phyloP scores from a whole-genome alignment of 352 stramenopile species.

The Lagenidium sp. region DNA sequence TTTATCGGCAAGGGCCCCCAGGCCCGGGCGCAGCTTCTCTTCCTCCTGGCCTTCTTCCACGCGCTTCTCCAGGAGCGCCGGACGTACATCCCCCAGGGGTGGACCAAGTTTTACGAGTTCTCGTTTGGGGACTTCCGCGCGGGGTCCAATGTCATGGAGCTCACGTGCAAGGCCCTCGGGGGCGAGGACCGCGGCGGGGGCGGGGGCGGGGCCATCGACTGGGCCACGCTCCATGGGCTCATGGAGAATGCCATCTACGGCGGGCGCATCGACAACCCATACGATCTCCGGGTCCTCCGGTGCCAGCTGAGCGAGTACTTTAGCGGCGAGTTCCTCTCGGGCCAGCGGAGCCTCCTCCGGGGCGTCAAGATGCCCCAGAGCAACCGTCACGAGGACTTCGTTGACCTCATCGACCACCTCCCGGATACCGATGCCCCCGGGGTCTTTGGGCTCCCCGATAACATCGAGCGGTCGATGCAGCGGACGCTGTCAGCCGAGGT shows the following conservation, averaged over 20 bases:
- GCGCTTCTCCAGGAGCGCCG: constrained; percentile 71
- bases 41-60: constrained; percentile 89
- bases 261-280: constrained; percentile 90
- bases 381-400: constrained; percentile 49
- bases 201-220: constrained; percentile 62
- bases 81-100: constrained; percentile 94
- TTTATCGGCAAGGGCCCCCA: constrained; percentile 45
- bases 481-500: constrained; percentile 77
- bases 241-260: constrained; percentile 97
- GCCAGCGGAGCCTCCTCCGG: constrained; percentile 45
- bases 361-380: constrained; percentile 69
- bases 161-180: constrained; percentile 30
- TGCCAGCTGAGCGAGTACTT: constrained; percentile 88
- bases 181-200: neutral
- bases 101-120: constrained; percentile 97
- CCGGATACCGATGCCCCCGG: constrained; percentile 64
- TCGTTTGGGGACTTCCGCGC: constrained; percentile 91
- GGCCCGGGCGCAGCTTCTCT: constrained; percentile 64
- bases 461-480: constrained; percentile 93
- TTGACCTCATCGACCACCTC: constrained; percentile 65
- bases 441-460: constrained; percentile 90
- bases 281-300: constrained; percentile 87
- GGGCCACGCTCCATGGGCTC: constrained; percentile 86
- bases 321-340: constrained; percentile 57
- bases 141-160: constrained; percentile 86